Conservation (phyloP, 805 yeast species). For the Metschnikowia drakensbergensis region DNA sequence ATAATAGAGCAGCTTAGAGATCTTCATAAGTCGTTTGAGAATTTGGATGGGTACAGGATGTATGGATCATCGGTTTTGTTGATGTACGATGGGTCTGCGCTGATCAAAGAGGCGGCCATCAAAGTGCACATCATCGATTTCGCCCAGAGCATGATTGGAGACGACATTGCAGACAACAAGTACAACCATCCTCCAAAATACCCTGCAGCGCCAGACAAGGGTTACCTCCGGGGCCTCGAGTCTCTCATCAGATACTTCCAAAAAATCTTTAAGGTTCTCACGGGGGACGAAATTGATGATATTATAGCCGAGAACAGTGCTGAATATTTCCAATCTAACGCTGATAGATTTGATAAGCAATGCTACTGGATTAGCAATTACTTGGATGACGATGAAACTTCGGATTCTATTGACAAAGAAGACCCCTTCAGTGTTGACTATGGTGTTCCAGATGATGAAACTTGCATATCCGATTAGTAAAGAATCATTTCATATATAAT, state of each 20-base stretch:
- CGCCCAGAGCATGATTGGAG: conserved; percentile 82
- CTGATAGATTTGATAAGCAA: conserved; percentile 1
- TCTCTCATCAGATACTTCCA: conserved; percentile 69
- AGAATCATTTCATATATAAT: not conserved
- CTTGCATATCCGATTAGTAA: conserved; percentile 16
- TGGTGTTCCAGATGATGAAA: conserved; percentile 10
- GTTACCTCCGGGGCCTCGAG: conserved; percentile 77
- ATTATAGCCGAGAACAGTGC: conserved; percentile 12
- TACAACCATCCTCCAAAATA: conserved; percentile 68
- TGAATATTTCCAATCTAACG: conserved; percentile 1
- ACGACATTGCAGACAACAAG: conserved; percentile 27
- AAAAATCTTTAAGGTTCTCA: conserved; percentile 52
- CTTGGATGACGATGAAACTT: conserved; percentile 10
- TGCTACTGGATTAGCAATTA: conserved; percentile 13
- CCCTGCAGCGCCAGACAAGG: conserved; percentile 63
- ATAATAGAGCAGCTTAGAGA: conserved; percentile 59
- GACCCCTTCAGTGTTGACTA: conserved; percentile 16
- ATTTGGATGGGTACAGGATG: conserved; percentile 72
- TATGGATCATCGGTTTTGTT: conserved; percentile 87
- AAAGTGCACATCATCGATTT: conserved; percentile 85
- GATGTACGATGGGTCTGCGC: conserved; percentile 73
- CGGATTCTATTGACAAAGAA: not conserved
- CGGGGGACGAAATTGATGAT: conserved; percentile 30
- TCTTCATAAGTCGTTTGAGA: conserved; percentile 50
- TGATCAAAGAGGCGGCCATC: conserved; percentile 15